These are phyloP conservation scores for Novymonas esmeraldas DNA, from an alignment of 208 protist species.

Conservation along the genomic window DNA sequence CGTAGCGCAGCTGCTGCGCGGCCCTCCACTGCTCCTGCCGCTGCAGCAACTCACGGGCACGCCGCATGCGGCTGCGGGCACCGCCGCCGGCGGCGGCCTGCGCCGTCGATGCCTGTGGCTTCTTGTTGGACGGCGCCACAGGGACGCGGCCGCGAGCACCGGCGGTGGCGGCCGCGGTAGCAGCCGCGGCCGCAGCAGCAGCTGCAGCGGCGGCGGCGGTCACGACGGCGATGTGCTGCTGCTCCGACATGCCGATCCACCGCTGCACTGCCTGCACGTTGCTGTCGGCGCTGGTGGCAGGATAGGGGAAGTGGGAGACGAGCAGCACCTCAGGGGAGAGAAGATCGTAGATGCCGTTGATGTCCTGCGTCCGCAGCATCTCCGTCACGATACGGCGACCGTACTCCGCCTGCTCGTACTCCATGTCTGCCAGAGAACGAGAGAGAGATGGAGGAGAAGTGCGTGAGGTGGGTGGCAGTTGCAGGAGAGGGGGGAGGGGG, in stretches of 20 bases:
- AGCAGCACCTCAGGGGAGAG: conserved; percentile 69
- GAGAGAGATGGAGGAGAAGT: neutral
- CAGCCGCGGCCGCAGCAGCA: neutral
- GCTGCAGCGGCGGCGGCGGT: neutral
- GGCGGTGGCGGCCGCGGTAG: neutral
- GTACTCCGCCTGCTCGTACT: conserved; percentile 87
- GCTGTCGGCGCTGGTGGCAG: conserved; percentile 27
- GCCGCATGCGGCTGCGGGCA: conserved; percentile 11
- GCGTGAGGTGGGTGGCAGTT: neutral
- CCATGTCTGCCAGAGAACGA: conserved; percentile 57
- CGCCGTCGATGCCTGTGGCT: neutral
- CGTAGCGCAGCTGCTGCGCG: conserved; percentile 34
- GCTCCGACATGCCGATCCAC: conserved; percentile 19
- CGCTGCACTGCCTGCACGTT: conserved; percentile 24
- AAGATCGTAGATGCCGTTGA: conserved; percentile 64
- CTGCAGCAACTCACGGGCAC: conserved; percentile 27
- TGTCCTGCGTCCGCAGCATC: conserved; percentile 65
- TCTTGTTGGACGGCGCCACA: too few species aligned
- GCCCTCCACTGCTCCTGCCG: conserved; percentile 21
- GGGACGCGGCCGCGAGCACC: too few species aligned
- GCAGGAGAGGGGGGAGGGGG: neutral
- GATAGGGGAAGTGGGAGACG: conserved; percentile 76
- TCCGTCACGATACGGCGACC: conserved; percentile 53
- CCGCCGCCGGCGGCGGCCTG: neutral
- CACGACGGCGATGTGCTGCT: conserved; percentile 5